Evolutionary conservation across 2,329 filamentous ascomycete genomes (phyloP), one percentile per base, ranked within the genome.

Genomic region (Podosphaera aphanis): DNA sequence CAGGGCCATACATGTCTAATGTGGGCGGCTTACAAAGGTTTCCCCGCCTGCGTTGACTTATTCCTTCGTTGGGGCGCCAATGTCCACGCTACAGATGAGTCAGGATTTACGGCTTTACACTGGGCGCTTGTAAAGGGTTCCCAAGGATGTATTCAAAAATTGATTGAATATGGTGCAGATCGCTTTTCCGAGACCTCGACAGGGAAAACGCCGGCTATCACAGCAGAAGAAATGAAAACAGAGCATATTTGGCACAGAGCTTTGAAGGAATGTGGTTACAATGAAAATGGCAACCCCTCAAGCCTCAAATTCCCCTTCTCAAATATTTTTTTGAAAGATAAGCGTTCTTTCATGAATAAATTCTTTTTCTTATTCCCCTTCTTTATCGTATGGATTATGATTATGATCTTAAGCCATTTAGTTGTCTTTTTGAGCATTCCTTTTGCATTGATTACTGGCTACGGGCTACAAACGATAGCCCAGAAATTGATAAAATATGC

Each of bases 21-120:
- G 90, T 98, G 90, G 90, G 84, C 90, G 16, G 88, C 88, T 15
- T 98, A 98, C 66, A 98, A 98, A 63, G 90, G 92, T 31, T 94
- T 79, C 59, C 83, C 88, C 0, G 77, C 80, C 41, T 93, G 84
- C 55, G 88, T 95, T 42, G 90, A 95, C 59, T 62, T 95, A 38
- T 88, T 93, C 52, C 65, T 98, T 48, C 77, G 85, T 54, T 98
- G 90, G 85, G 92, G 90, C 45, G 90, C 90, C 33, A 90, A 85
- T 59, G 84, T 94, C 7, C 84, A 93, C 61, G 79, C 83, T 29
- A 76, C 72, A 25, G 90, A 98, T 56, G 85, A 94, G 59, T 81
- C 86, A 54, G 88, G 88, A 23, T 90, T 95, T 60, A 93, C 88
- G 0, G 85, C 90, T 3, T 66, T 98, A 53, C 90, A 98, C 59